These are phyloP conservation scores for Melaleuca alternifolia DNA, from an alignment of 345 rosid genomes.

Conservation along the genomic window DNA sequence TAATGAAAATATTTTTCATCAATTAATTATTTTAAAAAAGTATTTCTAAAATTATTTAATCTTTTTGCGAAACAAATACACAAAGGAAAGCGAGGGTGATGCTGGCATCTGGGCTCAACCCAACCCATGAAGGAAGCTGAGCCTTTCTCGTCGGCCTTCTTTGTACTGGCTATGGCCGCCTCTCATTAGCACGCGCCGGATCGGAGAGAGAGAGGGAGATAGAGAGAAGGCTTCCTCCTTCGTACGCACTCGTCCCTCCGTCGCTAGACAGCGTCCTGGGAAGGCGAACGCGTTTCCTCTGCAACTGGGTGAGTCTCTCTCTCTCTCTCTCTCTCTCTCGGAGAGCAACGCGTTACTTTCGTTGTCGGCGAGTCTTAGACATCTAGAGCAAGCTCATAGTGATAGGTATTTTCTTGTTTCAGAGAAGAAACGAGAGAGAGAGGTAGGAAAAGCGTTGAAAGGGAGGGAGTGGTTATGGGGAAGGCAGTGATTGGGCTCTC, in stretches of 20 bases:
- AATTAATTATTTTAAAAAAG: too few relatives aligned
- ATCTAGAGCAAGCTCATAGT: neutral
- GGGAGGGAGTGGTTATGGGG: neutral
- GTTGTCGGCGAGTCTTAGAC: neutral
- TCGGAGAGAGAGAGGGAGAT: neutral
- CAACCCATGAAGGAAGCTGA: too few relatives aligned
- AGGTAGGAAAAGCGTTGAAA: neutral
- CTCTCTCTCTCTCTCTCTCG: neutral
- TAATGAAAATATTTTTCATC: too few relatives aligned
- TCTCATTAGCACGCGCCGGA: neutral
- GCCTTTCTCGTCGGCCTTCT: neutral
- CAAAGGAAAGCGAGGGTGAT: neutral
- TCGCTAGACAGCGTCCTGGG: neutral
- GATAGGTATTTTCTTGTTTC: neutral
- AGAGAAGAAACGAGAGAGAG: neutral
- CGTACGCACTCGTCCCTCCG: neutral
- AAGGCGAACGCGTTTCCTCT: neutral
- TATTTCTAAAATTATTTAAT: too few relatives aligned
- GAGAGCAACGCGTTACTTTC: neutral
- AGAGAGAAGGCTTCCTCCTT: neutral
- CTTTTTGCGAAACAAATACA: too few relatives aligned
- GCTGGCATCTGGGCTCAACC: neutral
- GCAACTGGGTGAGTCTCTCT: neutral
- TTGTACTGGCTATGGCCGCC: neutral
- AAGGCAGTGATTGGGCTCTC: slow-evolving; percentile 66